Evolutionary conservation across 345 rosid species (phyloP), one percentile per base, ranked within the genome.

Genomic region (Erucastrum elatum): DNA sequence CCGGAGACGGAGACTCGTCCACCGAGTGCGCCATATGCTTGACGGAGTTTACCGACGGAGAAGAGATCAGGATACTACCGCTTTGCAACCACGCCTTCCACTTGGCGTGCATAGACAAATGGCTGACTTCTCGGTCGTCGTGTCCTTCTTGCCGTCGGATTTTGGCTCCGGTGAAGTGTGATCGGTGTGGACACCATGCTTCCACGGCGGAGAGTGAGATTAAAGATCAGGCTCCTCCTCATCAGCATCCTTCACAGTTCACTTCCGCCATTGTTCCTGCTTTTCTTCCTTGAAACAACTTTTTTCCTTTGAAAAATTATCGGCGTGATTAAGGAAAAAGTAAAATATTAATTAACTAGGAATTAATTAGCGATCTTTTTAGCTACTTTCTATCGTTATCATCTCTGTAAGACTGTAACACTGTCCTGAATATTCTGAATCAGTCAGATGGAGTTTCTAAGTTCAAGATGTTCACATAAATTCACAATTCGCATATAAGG

Each of bases 141-240:
- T 88, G 95, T 30, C 95, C 95, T 9, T 90, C 91, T 0, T 90
- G 96, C 78, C 93, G 91, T 6, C 88, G 85, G 75, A 71, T 84
- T 30, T 70, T 86, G 58, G 87, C 69, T 1, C 80, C 80, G 64
- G 9, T 71, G 72, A 80, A 76, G 77, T 80, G 83, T 75, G 77
- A 76, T 59, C 30, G 77, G 44, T 80, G 83, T 65, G 80, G 80
- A 7, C 71, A 80, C 69, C 79, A 33, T 0, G 79, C 75, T 53
- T 63, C 82, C 21, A 68, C 78, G 71, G 75, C 71, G 49, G 79
- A 74, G 79, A 31, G 4, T 53, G 51, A 63, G 29, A n/a, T 69
- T 3, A 80, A 80, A 80, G 79, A 74, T 53, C 75, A 74, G 30
- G 11, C 55, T 66, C 71, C 46, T 35, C 70, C 59, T 49, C 80